Percentiles rank a stretch among this genome's conserved stretches.
These are phyloP conservation scores for Zea luxurians DNA, from an alignment of 176 grass and related monocot genomes.

Conservation along the genomic window DNA sequence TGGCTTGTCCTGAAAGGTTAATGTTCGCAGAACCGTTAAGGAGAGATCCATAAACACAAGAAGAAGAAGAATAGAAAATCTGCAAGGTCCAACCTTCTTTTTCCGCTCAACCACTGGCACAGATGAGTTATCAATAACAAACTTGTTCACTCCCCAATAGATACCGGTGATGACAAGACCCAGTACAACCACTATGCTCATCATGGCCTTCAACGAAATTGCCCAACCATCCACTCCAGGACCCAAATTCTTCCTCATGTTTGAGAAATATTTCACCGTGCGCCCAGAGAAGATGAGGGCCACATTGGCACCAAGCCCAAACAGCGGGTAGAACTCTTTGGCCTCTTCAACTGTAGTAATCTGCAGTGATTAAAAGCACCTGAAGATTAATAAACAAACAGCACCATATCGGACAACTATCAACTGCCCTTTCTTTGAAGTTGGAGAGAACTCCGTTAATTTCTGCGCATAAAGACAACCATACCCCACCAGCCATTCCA, in stretches of 20 bases:
- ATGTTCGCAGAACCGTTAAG: conserved; percentile 34
- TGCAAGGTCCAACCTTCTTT: conserved; percentile 69
- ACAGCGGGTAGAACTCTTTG: conserved; percentile 96
- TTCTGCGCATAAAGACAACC: neutral
- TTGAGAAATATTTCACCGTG: conserved; percentile 95
- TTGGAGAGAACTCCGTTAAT: neutral
- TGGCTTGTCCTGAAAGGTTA: conserved; percentile 69
- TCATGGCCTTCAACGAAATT: conserved; percentile 89
- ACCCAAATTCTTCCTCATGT: conserved; percentile 82
- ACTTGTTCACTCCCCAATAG: conserved; percentile 87
- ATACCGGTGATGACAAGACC: conserved; percentile 72
- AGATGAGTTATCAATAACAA: conserved; percentile 65
- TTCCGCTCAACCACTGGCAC: conserved; percentile 62
- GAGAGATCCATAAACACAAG: conserved; percentile 24
- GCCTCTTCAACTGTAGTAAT: conserved; percentile 98
- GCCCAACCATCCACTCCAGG: conserved; percentile 96
- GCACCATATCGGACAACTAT: neutral
- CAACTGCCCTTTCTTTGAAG: neutral
- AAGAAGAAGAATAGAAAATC: neutral
- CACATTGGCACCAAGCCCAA: conserved; percentile 89
- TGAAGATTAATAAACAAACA: neutral
- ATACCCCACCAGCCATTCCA: neutral
- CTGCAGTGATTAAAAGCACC: conserved; percentile 40
- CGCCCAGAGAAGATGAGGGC: conserved; percentile 96
- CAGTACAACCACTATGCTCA: conserved; percentile 91